phyloP scores from a whole-genome alignment of 768 basidiomycete species.

The Lyophyllum semitale region DNA sequence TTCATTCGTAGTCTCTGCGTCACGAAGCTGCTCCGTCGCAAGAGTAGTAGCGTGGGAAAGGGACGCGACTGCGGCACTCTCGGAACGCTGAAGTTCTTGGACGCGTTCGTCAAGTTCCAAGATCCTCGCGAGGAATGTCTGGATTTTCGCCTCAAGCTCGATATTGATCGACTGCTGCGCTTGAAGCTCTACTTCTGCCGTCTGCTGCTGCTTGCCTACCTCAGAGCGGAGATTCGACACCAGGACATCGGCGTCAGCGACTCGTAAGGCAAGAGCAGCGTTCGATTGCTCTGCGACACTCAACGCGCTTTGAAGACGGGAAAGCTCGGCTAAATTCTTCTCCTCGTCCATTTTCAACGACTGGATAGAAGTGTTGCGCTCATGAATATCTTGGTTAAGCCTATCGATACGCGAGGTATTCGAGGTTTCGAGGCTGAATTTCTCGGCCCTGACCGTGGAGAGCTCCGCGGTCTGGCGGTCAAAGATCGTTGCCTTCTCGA shows the following conservation, averaged over 20 bases:
- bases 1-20: constrained; percentile 3
- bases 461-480: constrained; percentile 6
- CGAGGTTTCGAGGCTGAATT: constrained; percentile 16
- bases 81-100: background rate
- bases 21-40: constrained; percentile 2
- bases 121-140: background rate
- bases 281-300: constrained; percentile 7
- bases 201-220: background rate
- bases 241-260: constrained; percentile 10
- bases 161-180: background rate
- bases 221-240: constrained; percentile 1
- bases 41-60: background rate
- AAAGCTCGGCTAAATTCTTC: constrained; percentile 12
- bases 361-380: constrained; percentile 13
- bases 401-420: constrained; percentile 11
- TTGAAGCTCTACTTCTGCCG: constrained; percentile 1
- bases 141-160: constrained; percentile 2
- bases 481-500: constrained; percentile 10
- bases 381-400: constrained; percentile 15
- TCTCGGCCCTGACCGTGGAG: constrained; percentile 14
- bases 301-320: constrained; percentile 12
- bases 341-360: constrained; percentile 13
- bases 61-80: background rate
- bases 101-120: constrained; percentile 4
- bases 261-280: constrained; percentile 6